These are phyloP conservation scores for Scytalidium lignicola DNA, from an alignment of 2,329 filamentous ascomycete genomes.

Conservation along the genomic window DNA sequence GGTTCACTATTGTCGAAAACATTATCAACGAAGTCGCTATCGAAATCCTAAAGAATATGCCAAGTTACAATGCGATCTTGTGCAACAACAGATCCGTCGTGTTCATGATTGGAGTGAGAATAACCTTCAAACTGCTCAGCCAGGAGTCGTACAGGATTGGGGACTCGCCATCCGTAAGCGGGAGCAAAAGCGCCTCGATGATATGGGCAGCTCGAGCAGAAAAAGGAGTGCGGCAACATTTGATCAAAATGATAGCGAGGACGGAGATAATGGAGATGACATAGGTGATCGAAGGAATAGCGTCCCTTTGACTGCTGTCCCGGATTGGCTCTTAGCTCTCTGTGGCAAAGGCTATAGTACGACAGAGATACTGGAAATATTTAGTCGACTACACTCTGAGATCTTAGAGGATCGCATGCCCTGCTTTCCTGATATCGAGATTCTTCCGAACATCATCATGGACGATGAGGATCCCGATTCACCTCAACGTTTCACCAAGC, in stretches of 20 bases:
- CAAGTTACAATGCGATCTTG: constrained; percentile 57
- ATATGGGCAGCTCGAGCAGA: constrained; percentile 22
- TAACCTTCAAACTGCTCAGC: constrained; percentile 33
- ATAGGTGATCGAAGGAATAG: constrained; percentile 9
- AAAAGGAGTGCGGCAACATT: constrained; percentile 21
- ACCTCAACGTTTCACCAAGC: constrained; percentile 23
- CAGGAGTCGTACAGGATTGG: constrained; percentile 52
- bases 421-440: constrained; percentile 35
- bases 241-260: constrained; percentile 15
- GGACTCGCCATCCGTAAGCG: constrained; percentile 59
- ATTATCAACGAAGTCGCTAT: constrained; percentile 74
- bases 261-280: constrained; percentile 20
- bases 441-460: constrained; percentile 31
- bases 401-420: constrained; percentile 29
- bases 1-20: constrained; percentile 75
- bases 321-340: constrained; percentile 25
- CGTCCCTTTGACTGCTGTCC: constrained; percentile 26
- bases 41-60: constrained; percentile 58
- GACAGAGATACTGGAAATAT: constrained; percentile 29
- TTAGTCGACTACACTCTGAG: constrained; percentile 30
- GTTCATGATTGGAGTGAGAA: constrained; percentile 58
- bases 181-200: constrained; percentile 52
- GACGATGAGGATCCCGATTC: constrained; percentile 23
- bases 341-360: constrained; percentile 29
- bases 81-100: constrained; percentile 55